Evolutionary conservation across 2,329 filamentous ascomycete genomes (phyloP), one percentile per base, ranked within the genome.

Genomic region (Fusarium sp.): DNA sequence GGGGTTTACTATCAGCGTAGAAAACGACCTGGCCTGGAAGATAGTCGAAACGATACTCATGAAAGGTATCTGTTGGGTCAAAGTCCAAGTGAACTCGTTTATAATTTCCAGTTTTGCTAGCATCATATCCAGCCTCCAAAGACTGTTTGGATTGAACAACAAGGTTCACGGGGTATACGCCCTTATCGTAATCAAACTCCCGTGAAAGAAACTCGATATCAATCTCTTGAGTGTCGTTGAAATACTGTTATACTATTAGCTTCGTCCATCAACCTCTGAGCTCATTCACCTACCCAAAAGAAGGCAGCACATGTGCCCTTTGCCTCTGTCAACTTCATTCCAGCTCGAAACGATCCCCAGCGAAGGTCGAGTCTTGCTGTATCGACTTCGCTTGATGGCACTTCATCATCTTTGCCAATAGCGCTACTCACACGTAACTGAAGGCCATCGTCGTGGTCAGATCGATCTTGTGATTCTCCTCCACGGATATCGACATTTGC

Each of bases 31-130:
- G 80, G 1, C 81, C 82, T 0, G 86, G 83, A 17, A 88, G 76
- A 79, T 91, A 94, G 77, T 95, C 92, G 76, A 94, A 90, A 36
- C 92, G 89, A 74, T 94, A 94, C 78, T 94, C 91, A 77, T 94
- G 91, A 72, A 91, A 92, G 39, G 75, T 85, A 1, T 77, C 74
- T 1, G 88, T 87, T 0, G 91, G 90, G 65, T 90, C 81, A 77
- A 94, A 94, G 0, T 85, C 82, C 2, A 94, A 82, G 47, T 86
- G 80, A 28, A 86, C 79, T 38, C 85, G 79, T 54, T 83, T 75
- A 76, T 88, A 92, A 51, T 83, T 86, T 4, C 82, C 80, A 3
- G 89, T 91, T 49, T 80, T 78, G 40, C 82, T 81, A 1, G 90
- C 89, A 70, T 92, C 85, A 76, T 85, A 91, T 24, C 89, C 89